Evolutionary conservation across 495 filamentous ascomycete species (phyloP), one percentile per base, ranked within the genome.

Genomic region (Eremomyces bilateralis): DNA sequence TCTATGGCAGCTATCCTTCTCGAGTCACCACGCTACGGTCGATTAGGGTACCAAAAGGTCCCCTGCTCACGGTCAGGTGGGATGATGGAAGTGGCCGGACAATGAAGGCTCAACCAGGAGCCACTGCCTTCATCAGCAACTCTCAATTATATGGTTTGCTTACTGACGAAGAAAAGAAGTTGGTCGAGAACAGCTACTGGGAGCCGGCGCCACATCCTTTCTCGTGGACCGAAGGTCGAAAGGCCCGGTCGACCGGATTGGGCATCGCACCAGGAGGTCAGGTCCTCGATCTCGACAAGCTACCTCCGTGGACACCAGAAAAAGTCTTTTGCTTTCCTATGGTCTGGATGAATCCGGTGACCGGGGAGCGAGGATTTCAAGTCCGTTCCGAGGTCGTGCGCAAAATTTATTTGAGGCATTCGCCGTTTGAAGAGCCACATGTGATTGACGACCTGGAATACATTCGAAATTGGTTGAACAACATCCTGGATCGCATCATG

Each of bases 21-120:
- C 53, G 52, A 43, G 57, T 59, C 36, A 59, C 57, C 0, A 56
- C 56, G 8, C 43, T 61, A 16, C 54, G 57, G n/a, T 53, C 46
- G 28, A 27, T 59, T 5, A 59, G 49, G 39, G 46, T 48, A 21
- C 53, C 51, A 16, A 35, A 30, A 16, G 42, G 37, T 13, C 50
- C 50, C 4, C 48, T 48, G 18, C 40, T 59, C 21, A 57, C 53
- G n/a, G 41, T 59, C 11, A 44, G 51, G 28, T 59, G 56, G 56
- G 54, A 55, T 12, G 56, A 59, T 35, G 56, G 49, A 3, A 51
- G 46, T 20, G 53, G 51, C 15, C 12, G 16, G 4, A 5, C 19
- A 6, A 36, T 36, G 20, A 29, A 31, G 11, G 17, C 20, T 29
- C 21, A 36, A 25, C 34, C 34, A 12, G 34, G 34, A 10, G 21